Evolutionary conservation across 768 basidiomycete genomes (phyloP).

Genomic region (Lactifluus pinguis): DNA sequence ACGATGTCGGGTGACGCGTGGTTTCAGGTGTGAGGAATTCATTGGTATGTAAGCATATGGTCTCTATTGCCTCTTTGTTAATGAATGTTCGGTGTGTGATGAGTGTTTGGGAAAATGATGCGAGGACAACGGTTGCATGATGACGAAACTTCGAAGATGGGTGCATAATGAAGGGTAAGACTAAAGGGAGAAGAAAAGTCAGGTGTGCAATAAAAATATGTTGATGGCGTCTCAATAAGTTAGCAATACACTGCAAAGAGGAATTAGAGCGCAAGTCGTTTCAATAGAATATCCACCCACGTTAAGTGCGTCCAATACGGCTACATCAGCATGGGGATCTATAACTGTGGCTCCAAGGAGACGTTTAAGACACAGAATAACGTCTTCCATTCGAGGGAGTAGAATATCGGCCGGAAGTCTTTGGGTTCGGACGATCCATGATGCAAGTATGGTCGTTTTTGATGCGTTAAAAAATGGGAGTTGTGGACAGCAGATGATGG

Average conservation of each 20-base stretch:
- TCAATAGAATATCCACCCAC: not conserved
- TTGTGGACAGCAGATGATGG: not conserved
- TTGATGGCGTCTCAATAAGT: constrained; percentile 2
- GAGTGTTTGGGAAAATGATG: constrained; percentile 9
- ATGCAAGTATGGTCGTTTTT: constrained; percentile 3
- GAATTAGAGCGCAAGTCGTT: not conserved
- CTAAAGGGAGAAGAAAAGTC: constrained; percentile 5
- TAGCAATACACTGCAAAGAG: constrained; percentile 4
- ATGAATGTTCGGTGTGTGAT: not conserved
- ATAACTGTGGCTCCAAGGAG: not conserved
- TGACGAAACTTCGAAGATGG: constrained; percentile 9
- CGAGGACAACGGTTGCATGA: constrained; percentile 1
- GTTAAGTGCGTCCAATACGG: constrained; percentile 5
- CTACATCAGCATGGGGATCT: constrained; percentile 1
- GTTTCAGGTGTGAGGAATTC: constrained; percentile 14
- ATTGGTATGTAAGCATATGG: constrained; percentile 5
- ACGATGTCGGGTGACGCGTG: constrained; percentile 12
- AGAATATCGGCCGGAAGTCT: constrained; percentile 5
- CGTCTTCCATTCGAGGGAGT: constrained; percentile 1
- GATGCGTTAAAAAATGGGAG: not conserved
- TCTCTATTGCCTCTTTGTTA: not conserved
- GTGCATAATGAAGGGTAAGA: constrained; percentile 11
- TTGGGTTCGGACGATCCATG: constrained; percentile 12
- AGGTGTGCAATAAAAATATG: not conserved
- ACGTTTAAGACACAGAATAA: constrained; percentile 2